A percentile compares a stretch with the other conserved stretches of the same genome.
These are phyloP conservation scores for Luvunga scandens DNA, from an alignment of 345 rosid species.

Conservation along the genomic window DNA sequence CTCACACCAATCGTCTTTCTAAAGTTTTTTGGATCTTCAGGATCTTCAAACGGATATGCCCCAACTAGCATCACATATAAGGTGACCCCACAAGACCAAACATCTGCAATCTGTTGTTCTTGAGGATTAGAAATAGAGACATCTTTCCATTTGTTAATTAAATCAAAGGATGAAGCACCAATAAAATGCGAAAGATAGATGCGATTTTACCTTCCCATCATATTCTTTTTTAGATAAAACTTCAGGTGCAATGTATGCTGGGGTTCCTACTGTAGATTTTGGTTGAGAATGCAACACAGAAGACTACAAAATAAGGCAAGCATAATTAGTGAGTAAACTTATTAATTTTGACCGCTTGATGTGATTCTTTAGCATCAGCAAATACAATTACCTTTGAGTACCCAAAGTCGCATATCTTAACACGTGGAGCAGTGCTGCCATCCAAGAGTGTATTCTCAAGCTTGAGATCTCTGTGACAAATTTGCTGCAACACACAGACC, in stretches of 20 bases:
- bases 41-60: constrained; percentile 65
- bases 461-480: constrained; percentile 72
- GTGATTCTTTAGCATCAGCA: background rate
- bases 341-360: background rate
- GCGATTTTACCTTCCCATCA: constrained; percentile 49
- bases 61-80: constrained; percentile 64
- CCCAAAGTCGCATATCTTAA: constrained; percentile 72
- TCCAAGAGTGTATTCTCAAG: constrained; percentile 73
- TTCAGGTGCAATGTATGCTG: constrained; percentile 74
- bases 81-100: constrained; percentile 67
- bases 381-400: constrained; percentile 48
- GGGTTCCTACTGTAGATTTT: constrained; percentile 72
- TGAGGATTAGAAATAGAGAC: constrained; percentile 8
- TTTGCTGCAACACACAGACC: constrained; percentile 35
- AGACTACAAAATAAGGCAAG: constrained; percentile 29
- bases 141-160: background rate
- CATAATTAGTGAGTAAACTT: background rate
- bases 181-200: background rate
- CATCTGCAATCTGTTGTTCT: constrained; percentile 46
- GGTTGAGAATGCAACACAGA: constrained; percentile 75
- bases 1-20: constrained; percentile 44
- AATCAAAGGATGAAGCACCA: background rate
- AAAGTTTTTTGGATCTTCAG: constrained; percentile 51
- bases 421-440: constrained; percentile 58
- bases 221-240: constrained; percentile 54